These are phyloP conservation scores for Phaeosphaeriaceae sp. DNA, from an alignment of 2,329 filamentous ascomycete species.

Conservation along the genomic window DNA sequence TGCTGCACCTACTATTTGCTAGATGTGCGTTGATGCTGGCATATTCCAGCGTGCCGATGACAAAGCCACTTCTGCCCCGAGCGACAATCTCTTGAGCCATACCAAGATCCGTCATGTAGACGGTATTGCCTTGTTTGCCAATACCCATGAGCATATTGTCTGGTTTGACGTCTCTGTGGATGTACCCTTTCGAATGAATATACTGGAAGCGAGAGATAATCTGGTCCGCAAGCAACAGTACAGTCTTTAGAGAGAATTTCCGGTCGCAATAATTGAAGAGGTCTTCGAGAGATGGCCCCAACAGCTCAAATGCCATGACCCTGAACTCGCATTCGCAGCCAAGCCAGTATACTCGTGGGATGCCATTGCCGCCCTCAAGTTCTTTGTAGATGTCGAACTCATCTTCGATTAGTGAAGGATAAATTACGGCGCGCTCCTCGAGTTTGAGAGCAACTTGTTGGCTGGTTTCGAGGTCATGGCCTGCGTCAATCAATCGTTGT, in stretches of 20 bases:
- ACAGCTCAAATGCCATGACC: slow-evolving; percentile 97
- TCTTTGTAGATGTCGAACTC: slow-evolving; percentile 91
- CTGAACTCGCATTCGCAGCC: slow-evolving; percentile 99
- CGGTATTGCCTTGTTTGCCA: slow-evolving; percentile 98
- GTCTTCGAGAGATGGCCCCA: slow-evolving; percentile 94
- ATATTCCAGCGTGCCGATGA: slow-evolving; percentile 98
- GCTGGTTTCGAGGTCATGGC: slow-evolving; percentile 99
- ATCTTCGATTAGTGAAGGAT: slow-evolving; percentile 98
- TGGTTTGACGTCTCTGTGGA: slow-evolving; percentile 99
- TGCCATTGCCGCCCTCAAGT: slow-evolving; percentile 94
- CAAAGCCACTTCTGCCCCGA: slow-evolving; percentile 99
- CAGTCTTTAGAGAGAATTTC: slow-evolving; percentile 99
- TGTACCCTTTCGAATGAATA: slow-evolving; percentile 99
- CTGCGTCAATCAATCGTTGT: slow-evolving; percentile 52
- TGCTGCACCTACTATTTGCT: slow-evolving; percentile 73
- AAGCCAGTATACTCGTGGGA: slow-evolving; percentile 99
- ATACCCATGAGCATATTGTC: slow-evolving; percentile 99
- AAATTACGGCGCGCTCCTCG: slow-evolving; percentile 98
- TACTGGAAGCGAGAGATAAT: slow-evolving; percentile 99
- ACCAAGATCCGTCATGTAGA: slow-evolving; percentile 99
- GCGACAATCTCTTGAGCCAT: slow-evolving; percentile 99
- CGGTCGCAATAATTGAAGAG: slow-evolving; percentile 99
- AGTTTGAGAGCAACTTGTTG: slow-evolving; percentile 99
- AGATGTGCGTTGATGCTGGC: slow-evolving; percentile 98
- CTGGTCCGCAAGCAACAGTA: slow-evolving; percentile 94